These are phyloP conservation scores for Entonaema liquescens DNA, from an alignment of 495 filamentous ascomycete genomes.

Conservation along the genomic window DNA sequence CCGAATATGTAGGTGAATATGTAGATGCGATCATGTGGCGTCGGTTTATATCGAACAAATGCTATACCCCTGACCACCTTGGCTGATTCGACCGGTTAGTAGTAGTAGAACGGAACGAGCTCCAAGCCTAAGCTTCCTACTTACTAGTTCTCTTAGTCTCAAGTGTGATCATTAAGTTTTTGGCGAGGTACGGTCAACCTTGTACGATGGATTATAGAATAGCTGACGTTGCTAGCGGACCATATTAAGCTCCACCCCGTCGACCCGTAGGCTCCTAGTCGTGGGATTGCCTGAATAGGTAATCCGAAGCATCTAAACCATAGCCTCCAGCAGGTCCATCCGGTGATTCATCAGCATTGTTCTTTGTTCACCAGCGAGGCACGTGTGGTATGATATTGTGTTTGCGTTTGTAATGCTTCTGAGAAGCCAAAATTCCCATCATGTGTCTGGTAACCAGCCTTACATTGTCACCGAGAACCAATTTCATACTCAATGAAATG, in stretches of 20 bases:
- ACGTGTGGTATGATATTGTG: conserved; percentile 22
- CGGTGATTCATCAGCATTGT: conserved; percentile 25
- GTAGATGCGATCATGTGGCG: conserved; percentile 38
- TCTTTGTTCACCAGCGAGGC: conserved; percentile 23
- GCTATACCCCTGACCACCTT: conserved; percentile 26
- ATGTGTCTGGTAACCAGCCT: conserved; percentile 15
- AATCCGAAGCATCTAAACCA: conserved; percentile 32
- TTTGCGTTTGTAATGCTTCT: conserved; percentile 8
- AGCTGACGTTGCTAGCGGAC: conserved; percentile 32
- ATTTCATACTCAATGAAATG: conserved; percentile 15
- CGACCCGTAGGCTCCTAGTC: conserved; percentile 5
- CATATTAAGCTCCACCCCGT: conserved; percentile 32
- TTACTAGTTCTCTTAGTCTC: conserved; percentile 3
- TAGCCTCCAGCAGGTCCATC: conserved; percentile 18
- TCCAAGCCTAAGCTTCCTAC: conserved; percentile 20
- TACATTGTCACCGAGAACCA: conserved; percentile 22
- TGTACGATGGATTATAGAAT: conserved; percentile 27
- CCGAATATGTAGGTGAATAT: conserved; percentile 11
- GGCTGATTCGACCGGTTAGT: conserved; percentile 18
- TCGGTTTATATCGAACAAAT: conserved; percentile 20
- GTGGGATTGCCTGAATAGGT: conserved; percentile 39
- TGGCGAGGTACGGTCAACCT: conserved; percentile 29
- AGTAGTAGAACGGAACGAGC: conserved; percentile 1
- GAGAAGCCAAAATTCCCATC: conserved; percentile 3
- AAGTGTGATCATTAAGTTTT: conserved; percentile 31